Conservation (phyloP, 768 basidiomycete genomes). For the Mrakia gelida region DNA sequence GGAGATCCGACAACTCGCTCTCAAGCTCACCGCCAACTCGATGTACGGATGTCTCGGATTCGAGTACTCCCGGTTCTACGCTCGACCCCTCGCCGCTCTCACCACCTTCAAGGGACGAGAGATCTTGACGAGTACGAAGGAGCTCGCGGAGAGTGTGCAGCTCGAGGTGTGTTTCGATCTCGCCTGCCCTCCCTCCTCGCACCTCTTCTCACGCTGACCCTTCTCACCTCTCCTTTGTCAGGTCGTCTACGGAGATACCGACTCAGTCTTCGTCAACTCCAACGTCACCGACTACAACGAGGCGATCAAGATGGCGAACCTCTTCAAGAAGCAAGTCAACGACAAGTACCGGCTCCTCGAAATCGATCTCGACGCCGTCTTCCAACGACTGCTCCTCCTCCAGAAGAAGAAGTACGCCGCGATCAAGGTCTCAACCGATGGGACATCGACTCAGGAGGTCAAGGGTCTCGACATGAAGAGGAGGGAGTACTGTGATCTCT, state of each 20-base stretch:
- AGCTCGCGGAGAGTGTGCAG: constrained; percentile 81
- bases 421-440: constrained; percentile 82
- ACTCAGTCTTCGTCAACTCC: constrained; percentile 97
- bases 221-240: constrained; percentile 41
- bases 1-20: constrained; percentile 93
- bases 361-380: constrained; percentile 91
- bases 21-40: constrained; percentile 97
- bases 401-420: constrained; percentile 99
- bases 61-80: constrained; percentile 93
- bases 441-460: constrained; percentile 73
- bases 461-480: constrained; percentile 99
- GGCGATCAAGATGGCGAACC: constrained; percentile 82
- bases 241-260: constrained; percentile 99
- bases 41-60: constrained; percentile 99
- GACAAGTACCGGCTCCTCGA: constrained; percentile 92
- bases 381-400: constrained; percentile 82
- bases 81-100: constrained; percentile 90
- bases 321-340: constrained; percentile 94
- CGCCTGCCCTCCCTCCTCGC: neutral
- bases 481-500: constrained; percentile 85
- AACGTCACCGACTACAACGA: constrained; percentile 82
- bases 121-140: constrained; percentile 87
- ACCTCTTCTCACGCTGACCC: too few relatives aligned
- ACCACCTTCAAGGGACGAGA: constrained; percentile 98
- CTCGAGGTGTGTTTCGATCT: constrained; percentile 66